Base-by-base conservation (phyloP, 495 filamentous ascomycete species). In the Amniculicola lignicola region DNA sequence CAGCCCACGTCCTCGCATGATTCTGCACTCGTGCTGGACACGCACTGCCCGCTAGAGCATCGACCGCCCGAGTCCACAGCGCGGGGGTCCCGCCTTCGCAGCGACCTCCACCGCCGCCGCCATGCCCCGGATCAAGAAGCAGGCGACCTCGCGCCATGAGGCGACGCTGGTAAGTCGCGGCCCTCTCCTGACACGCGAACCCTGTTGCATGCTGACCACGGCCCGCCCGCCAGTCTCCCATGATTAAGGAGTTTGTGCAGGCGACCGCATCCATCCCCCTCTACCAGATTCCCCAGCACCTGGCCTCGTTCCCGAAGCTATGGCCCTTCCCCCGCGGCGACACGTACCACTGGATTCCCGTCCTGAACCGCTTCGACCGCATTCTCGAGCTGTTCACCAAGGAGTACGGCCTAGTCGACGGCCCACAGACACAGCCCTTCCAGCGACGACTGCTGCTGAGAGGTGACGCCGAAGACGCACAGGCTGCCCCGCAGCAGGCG, bases 321-420 rank as follows among this genome's bases (percentile, higher is more conserved):
- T 97, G 92, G 94, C 88, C 88, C 22, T 96, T 96, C 65, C 92
- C 91, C n/a, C 80, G 93, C 69, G 94, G 94, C 40, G 94, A 99
- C 64, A 77, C 97, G 37, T 97, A 97, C 65, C 90, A 99, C 76
- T 99, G 94, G 94, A 96, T 97, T 66, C 84, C 88, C 27, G 78
- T 95, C 35, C 75, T 99, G 40, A 92, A 99, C 72, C 85, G 91
- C 54, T 97, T 99, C 70, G 94, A 99, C 71, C 79, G 80, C 56
- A 82, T 96, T 52, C 74, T 97, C 15, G 88, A 94, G 51, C 79
- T 81, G 22, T 86, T 91, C 67, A 89, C 83, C 68, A 76, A 84
- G 29, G 86, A 83, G 62, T 97, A 99, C 72, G 82, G 79, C 56
- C 77, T 99, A 25, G 81, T 82, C 49, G 80, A 84, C 43, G 89